Evolutionary conservation across 148 eudicot genomes (phyloP).

Genomic region (Chenopodium berlandieri): DNA sequence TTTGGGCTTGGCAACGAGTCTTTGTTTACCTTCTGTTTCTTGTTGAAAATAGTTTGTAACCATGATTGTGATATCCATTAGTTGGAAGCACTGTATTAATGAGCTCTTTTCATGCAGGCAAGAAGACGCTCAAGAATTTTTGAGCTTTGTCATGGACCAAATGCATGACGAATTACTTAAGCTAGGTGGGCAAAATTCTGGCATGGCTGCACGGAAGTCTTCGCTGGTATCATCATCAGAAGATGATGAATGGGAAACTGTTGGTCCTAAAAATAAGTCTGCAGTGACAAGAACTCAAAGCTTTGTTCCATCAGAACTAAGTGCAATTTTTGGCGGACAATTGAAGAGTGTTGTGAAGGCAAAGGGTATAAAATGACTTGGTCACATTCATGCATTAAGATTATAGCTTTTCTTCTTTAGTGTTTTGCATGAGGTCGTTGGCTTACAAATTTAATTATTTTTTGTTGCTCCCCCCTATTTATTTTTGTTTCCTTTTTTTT

Average conservation of each 20-base stretch:
- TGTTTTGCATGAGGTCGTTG: not conserved
- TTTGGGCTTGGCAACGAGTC: not conserved
- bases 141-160: conserved; percentile 87
- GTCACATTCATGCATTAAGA: not conserved
- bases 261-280: conserved; percentile 79
- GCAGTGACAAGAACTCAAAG: conserved; percentile 81
- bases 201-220: conserved; percentile 42
- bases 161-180: conserved; percentile 97
- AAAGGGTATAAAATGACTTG: conserved; percentile 40
- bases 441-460: too few species aligned
- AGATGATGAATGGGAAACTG: conserved; percentile 92
- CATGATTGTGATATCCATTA: not conserved
- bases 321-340: conserved; percentile 74
- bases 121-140: conserved; percentile 98
- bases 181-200: conserved; percentile 60
- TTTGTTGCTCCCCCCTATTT: not conserved
- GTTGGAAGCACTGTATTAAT: not conserved
- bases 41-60: not conserved
- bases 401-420: not conserved
- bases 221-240: conserved; percentile 68
- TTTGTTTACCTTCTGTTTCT: not conserved
- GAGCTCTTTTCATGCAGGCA: conserved; percentile 53
- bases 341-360: conserved; percentile 78
- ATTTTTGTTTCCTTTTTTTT: not conserved
- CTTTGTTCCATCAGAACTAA: conserved; percentile 64